These are phyloP conservation scores for Chaetomium sp. DNA, from an alignment of 2,329 filamentous ascomycete species.

Conservation along the genomic window DNA sequence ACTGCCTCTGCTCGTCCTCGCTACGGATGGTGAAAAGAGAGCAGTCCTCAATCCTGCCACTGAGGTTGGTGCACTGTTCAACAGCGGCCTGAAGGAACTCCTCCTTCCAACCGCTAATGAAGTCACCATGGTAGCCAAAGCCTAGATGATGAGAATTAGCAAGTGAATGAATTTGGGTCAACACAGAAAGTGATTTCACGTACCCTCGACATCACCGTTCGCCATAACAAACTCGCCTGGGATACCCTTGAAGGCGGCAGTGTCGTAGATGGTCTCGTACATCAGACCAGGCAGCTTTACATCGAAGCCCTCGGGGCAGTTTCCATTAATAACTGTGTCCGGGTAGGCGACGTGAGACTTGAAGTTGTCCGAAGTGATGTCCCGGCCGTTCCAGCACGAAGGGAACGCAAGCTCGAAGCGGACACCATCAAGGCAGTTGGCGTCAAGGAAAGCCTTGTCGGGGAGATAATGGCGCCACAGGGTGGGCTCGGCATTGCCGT, in stretches of 20 bases:
- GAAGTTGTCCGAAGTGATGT: slow-evolving; percentile 49
- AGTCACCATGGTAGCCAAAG: slow-evolving; percentile 72
- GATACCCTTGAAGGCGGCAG: slow-evolving; percentile 54
- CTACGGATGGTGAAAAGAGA: slow-evolving; percentile 64
- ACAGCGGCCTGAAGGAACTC: slow-evolving; percentile 66
- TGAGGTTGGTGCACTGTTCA: slow-evolving; percentile 63
- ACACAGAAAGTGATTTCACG: slow-evolving; percentile 20
- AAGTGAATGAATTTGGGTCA: neutral
- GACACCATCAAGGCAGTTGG: slow-evolving; percentile 73
- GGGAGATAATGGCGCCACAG: slow-evolving; percentile 78
- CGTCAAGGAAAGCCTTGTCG: slow-evolving; percentile 71
- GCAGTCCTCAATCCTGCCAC: slow-evolving; percentile 68
- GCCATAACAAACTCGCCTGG: slow-evolving; percentile 67
- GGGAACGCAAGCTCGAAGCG: slow-evolving; percentile 84
- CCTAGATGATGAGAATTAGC: slow-evolving; percentile 37
- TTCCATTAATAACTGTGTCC: slow-evolving; percentile 65
- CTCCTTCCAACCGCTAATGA: slow-evolving; percentile 70
- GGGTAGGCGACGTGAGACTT: slow-evolving; percentile 71
- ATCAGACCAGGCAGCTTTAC: slow-evolving; percentile 68
- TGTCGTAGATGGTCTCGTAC: slow-evolving; percentile 81
- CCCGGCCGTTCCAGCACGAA: slow-evolving; percentile 77
- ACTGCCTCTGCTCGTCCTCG: slow-evolving; percentile 47
- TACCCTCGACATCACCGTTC: slow-evolving; percentile 71
- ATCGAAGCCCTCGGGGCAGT: slow-evolving; percentile 64
- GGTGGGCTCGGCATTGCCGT: slow-evolving; percentile 57